These are phyloP conservation scores for Puccinia triticina DNA, from an alignment of 1,284 basidiomycete species.

Conservation along the genomic window DNA sequence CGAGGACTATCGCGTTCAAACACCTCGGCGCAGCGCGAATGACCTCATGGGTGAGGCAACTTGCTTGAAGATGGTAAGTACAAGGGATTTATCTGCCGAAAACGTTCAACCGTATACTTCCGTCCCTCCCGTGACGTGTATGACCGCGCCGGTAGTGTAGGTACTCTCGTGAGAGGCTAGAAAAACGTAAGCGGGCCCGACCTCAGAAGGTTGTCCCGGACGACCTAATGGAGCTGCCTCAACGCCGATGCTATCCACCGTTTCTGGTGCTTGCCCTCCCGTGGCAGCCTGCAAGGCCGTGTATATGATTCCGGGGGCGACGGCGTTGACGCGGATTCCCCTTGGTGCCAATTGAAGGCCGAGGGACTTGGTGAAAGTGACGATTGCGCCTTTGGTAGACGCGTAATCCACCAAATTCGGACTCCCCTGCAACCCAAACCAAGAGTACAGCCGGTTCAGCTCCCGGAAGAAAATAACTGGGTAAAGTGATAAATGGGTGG, in stretches of 20 bases:
- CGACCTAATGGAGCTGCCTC: slow-evolving; percentile 32
- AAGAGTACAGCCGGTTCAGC: not conserved
- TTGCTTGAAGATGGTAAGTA: not conserved
- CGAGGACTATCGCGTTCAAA: too few relatives aligned
- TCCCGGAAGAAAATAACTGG: not conserved
- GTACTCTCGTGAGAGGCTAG: slow-evolving; percentile 33
- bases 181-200: slow-evolving; percentile 40
- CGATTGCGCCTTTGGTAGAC: slow-evolving; percentile 68
- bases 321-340: slow-evolving; percentile 67
- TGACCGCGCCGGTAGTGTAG: slow-evolving; percentile 33
- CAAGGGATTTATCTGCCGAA: not conserved
- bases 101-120: slow-evolving; percentile 20
- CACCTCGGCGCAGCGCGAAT: too few relatives aligned
- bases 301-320: slow-evolving; percentile 67
- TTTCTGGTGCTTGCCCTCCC: slow-evolving; percentile 28
- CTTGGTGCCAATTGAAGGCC: slow-evolving; percentile 67
- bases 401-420: slow-evolving; percentile 65
- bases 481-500: not conserved
- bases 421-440: slow-evolving; percentile 54
- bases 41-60: too few relatives aligned
- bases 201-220: slow-evolving; percentile 38
- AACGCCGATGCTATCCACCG: slow-evolving; percentile 20
- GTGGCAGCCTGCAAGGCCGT: slow-evolving; percentile 62
- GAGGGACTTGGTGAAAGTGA: slow-evolving; percentile 66
- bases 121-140: slow-evolving; percentile 39